These are phyloP conservation scores for Thelonectria rubi DNA, from an alignment of 2,329 filamentous ascomycete genomes.

Conservation along the genomic window DNA sequence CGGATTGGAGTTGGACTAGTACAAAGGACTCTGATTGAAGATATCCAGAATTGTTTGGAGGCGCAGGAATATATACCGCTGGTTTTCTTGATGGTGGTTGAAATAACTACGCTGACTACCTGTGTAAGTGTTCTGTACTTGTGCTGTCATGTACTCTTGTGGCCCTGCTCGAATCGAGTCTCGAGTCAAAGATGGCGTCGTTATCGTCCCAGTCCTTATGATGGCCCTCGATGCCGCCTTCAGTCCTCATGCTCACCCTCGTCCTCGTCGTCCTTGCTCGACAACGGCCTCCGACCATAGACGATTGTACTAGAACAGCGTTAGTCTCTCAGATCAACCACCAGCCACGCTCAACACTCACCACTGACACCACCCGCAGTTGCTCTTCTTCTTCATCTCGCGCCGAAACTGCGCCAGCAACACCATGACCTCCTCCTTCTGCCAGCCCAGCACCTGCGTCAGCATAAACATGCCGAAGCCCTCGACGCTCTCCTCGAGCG, in stretches of 20 bases:
- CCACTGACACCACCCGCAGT: constrained; percentile 28
- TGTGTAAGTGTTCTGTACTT: no score
- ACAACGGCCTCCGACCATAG: constrained; percentile 28
- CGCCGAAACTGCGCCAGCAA: constrained; percentile 36
- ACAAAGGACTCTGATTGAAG: neutral
- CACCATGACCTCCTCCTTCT: constrained; percentile 38
- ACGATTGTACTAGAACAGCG: constrained; percentile 30
- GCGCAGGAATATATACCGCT: neutral
- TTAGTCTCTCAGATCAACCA: neutral
- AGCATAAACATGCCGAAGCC: constrained; percentile 43
- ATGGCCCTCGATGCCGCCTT: neutral
- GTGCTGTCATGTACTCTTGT: no score
- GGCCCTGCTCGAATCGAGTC: no score
- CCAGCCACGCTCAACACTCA: constrained; percentile 9
- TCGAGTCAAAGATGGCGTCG: no score
- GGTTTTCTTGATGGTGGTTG: neutral
- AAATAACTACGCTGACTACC: no score
- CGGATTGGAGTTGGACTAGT: neutral
- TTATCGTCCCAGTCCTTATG: neutral
- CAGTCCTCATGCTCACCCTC: neutral
- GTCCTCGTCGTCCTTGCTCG: neutral
- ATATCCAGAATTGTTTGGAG: neutral
- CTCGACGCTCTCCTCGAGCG: constrained; percentile 43
- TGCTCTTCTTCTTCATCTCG: constrained; percentile 15
- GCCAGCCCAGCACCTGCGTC: constrained; percentile 44